Evolutionary conservation across 73 alveolate genomes (phyloP).

Genomic region (Paramecium tetraurelia): DNA sequence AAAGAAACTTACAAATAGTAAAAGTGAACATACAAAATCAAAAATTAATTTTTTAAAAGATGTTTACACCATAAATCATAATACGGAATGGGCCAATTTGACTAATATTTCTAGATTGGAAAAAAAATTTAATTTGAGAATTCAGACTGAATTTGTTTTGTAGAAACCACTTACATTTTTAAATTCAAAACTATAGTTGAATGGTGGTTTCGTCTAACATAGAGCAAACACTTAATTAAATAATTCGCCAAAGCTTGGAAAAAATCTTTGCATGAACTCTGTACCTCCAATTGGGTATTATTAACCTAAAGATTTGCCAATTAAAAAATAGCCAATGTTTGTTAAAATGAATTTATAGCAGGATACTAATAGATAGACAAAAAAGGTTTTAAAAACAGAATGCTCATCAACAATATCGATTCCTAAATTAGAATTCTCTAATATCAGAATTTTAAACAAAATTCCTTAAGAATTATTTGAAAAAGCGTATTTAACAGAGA

Average conservation of each 20-base stretch:
- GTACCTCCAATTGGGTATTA: constrained; percentile 7
- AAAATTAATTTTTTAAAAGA: background rate
- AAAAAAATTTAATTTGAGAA: background rate
- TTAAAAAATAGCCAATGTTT: background rate
- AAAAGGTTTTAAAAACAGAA: background rate
- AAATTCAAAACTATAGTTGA: background rate
- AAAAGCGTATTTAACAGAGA: background rate
- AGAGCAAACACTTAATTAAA: background rate
- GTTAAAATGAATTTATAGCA: background rate
- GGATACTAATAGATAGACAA: background rate
- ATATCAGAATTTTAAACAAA: background rate
- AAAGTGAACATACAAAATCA: background rate
- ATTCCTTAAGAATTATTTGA: background rate
- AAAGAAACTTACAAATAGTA: background rate
- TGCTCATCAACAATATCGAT: background rate
- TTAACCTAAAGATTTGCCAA: background rate
- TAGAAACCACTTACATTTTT: background rate
- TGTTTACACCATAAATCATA: background rate
- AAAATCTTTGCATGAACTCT: background rate
- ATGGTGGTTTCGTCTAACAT: background rate
- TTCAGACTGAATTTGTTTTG: background rate
- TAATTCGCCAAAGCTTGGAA: background rate
- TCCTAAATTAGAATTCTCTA: background rate
- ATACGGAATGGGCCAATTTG: background rate
- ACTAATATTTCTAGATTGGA: background rate